phyloP scores from a whole-genome alignment of 176 grass and related monocot species.

The Rhynchospora tenuis region DNA sequence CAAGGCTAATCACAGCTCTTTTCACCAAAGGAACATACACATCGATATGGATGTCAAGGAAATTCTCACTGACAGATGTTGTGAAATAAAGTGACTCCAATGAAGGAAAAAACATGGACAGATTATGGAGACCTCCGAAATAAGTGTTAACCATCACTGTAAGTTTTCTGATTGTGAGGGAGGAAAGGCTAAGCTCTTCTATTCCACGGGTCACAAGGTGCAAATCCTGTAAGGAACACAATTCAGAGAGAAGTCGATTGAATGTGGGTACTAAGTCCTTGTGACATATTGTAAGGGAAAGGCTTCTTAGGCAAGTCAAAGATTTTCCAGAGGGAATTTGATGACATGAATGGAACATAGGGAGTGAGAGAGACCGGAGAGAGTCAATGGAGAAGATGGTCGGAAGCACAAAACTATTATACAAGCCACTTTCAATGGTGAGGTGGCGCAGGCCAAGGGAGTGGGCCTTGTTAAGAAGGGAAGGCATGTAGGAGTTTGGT shows the following conservation, averaged over 20 bases:
- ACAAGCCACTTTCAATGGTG: neutral
- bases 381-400: neutral
- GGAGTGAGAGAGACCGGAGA: neutral
- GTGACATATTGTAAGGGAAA: neutral
- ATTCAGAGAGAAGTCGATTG: neutral
- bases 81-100: neutral
- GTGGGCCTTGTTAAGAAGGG: neutral
- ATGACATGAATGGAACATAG: neutral
- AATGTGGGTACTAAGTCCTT: neutral
- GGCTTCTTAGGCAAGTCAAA: neutral
- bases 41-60: too few relatives aligned
- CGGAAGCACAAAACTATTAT: neutral
- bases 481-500: neutral
- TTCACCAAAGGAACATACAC: neutral
- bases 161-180: neutral
- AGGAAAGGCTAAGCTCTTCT: neutral
- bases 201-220: neutral
- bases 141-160: neutral
- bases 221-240: neutral
- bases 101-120: neutral
- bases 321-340: neutral
- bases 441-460: neutral
- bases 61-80: neutral
- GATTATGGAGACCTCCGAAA: neutral
- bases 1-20: neutral